Percentiles rank a stretch among this genome's conserved stretches.
Evolutionary conservation across 148 eudicot genomes (phyloP).

Genomic region (Linanthus parryae): DNA sequence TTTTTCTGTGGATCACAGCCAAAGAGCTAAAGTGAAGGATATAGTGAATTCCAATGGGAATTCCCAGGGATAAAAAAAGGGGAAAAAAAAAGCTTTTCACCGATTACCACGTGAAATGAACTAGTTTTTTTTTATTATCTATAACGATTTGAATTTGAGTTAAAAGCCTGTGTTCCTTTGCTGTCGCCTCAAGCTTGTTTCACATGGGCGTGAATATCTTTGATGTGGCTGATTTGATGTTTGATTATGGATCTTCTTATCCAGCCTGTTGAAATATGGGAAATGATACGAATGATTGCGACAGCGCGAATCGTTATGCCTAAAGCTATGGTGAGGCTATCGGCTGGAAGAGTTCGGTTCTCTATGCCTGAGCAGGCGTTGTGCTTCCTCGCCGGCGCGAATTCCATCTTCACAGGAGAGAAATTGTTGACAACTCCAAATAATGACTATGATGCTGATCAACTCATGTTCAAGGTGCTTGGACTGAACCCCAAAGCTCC

Average conservation of each 20-base stretch:
- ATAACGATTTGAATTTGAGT: no score
- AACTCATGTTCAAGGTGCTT: slow-evolving; percentile 80
- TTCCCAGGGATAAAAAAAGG: no score
- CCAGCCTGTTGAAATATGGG: slow-evolving; percentile 98
- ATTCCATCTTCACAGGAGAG: slow-evolving; percentile 95
- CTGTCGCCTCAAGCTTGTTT: not conserved
- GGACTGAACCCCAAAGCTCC: slow-evolving; percentile 90
- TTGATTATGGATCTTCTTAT: slow-evolving; percentile 4
- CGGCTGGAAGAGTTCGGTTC: slow-evolving; percentile 92
- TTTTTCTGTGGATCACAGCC: no score
- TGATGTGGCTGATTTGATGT: not conserved
- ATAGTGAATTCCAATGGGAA: no score
- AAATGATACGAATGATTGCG: slow-evolving; percentile 96
- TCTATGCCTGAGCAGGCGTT: slow-evolving; percentile 89
- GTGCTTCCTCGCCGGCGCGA: slow-evolving; percentile 96
- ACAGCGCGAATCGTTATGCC: slow-evolving; percentile 97
- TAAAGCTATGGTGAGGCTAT: slow-evolving; percentile 86
- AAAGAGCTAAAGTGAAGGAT: no score
- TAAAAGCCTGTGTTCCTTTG: no score
- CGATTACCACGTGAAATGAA: no score
- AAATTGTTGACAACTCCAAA: slow-evolving; percentile 93
- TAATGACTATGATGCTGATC: slow-evolving; percentile 89
- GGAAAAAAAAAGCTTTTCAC: no score
- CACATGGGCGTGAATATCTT: no score
- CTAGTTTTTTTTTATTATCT: no score